A percentile compares a stretch with the other conserved stretches of the same genome.
phyloP scores from a whole-genome alignment of 2,329 filamentous ascomycete genomes.

The Fusarium marasasianum region DNA sequence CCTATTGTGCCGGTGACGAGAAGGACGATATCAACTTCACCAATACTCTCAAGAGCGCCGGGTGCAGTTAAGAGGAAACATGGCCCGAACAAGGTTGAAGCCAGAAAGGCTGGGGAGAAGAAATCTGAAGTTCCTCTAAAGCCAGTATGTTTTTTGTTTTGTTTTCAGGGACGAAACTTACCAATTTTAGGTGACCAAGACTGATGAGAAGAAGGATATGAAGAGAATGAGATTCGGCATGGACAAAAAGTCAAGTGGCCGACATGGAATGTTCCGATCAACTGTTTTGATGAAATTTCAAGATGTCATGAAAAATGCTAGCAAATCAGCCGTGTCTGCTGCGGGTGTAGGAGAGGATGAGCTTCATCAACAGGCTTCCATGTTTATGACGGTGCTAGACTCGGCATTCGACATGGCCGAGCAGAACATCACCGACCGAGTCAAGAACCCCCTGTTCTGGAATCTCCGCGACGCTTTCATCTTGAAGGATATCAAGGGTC shows the following conservation, averaged over 20 bases:
- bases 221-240: slow-evolving; percentile 44
- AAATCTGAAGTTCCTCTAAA: background rate
- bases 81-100: background rate
- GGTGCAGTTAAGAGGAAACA: background rate
- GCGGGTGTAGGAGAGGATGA: slow-evolving; percentile 50
- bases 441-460: slow-evolving; percentile 65
- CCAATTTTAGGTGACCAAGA: slow-evolving; percentile 41
- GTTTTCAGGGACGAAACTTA: background rate
- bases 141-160: slow-evolving; percentile 36
- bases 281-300: slow-evolving; percentile 51
- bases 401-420: slow-evolving; percentile 58
- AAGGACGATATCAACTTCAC: slow-evolving; percentile 41
- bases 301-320: slow-evolving; percentile 44
- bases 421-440: slow-evolving; percentile 48
- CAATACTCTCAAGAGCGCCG: background rate
- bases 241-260: slow-evolving; percentile 38
- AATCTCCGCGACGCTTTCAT: slow-evolving; percentile 69
- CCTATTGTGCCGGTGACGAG: slow-evolving; percentile 26
- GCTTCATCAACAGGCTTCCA: slow-evolving; percentile 54
- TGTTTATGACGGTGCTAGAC: slow-evolving; percentile 58
- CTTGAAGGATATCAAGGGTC: slow-evolving; percentile 57
- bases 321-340: slow-evolving; percentile 35
- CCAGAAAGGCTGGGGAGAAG: too few species aligned
- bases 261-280: slow-evolving; percentile 47
- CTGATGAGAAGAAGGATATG: slow-evolving; percentile 45